phyloP scores from a whole-genome alignment of 306 rosid species.

The Myrica gale region DNA sequence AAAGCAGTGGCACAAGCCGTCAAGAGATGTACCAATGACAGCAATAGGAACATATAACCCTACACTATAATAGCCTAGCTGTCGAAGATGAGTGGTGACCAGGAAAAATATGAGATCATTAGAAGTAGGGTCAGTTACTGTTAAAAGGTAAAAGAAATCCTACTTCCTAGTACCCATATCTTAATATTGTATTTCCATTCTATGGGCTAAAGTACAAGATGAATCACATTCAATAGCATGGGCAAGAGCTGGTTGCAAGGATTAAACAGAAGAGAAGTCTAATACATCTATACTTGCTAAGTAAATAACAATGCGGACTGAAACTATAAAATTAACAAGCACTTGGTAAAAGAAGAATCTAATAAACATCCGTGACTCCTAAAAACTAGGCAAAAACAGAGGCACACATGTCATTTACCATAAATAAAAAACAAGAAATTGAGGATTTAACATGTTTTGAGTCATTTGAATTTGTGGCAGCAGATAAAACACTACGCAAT shows the following conservation, averaged over 20 bases:
- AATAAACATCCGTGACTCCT: background rate
- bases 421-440: background rate
- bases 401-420: background rate
- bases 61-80: too few species aligned
- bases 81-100: too few species aligned
- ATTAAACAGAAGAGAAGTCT: background rate
- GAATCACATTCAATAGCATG: background rate
- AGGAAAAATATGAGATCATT: too few species aligned
- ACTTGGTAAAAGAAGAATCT: background rate
- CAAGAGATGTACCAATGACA: slow-evolving; percentile 15
- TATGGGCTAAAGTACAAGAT: background rate
- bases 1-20: slow-evolving; percentile 20
- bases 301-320: too few species aligned
- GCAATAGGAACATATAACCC: background rate
- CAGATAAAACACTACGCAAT: slow-evolving; percentile 9
- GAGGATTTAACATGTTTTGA: background rate
- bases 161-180: too few species aligned
- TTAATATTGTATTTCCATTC: background rate
- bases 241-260: background rate
- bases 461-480: background rate
- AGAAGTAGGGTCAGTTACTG: too few species aligned
- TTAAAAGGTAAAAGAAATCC: too few species aligned
- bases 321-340: background rate
- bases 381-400: background rate
- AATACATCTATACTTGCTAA: too few species aligned